Conservation (phyloP, 2,329 filamentous ascomycete genomes). For the Arthrobotrys megalospora region DNA sequence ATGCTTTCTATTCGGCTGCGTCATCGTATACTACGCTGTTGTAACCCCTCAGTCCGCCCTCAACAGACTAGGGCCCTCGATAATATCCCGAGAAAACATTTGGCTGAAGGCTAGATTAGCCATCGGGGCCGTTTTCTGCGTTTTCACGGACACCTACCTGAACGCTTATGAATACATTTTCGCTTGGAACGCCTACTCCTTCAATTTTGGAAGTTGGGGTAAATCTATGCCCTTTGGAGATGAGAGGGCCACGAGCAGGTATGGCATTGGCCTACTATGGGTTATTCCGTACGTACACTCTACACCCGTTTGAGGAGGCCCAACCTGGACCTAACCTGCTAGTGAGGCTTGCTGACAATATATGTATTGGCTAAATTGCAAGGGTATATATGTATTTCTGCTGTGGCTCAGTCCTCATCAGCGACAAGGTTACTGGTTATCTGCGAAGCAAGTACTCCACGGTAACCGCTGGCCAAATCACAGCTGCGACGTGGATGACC, state of each 20-base stretch:
- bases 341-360: background rate
- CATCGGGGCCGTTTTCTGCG: conserved; percentile 19
- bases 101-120: conserved; percentile 22
- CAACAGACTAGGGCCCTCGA: background rate
- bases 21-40: conserved; percentile 3
- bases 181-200: conserved; percentile 24
- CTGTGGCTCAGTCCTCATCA: conserved; percentile 27
- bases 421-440: background rate
- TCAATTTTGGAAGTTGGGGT: conserved; percentile 47
- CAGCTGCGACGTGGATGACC: conserved; percentile 15
- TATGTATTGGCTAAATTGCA: conserved; percentile 8
- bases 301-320: background rate
- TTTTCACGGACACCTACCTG: conserved; percentile 29
- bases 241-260: conserved; percentile 14
- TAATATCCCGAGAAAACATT: background rate
- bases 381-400: conserved; percentile 46
- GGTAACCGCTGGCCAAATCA: background rate
- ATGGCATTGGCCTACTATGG: conserved; percentile 33
- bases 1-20: conserved; percentile 13
- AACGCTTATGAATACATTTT: conserved; percentile 34
- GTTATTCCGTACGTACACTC: conserved; percentile 30
- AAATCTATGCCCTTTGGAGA: conserved; percentile 40
- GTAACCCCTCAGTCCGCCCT: conserved; percentile 3
- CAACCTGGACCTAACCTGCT: background rate
- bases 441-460: background rate